phyloP scores from a whole-genome alignment of 192 early-diverging fungal genomes.

The Coemansia sp. region DNA sequence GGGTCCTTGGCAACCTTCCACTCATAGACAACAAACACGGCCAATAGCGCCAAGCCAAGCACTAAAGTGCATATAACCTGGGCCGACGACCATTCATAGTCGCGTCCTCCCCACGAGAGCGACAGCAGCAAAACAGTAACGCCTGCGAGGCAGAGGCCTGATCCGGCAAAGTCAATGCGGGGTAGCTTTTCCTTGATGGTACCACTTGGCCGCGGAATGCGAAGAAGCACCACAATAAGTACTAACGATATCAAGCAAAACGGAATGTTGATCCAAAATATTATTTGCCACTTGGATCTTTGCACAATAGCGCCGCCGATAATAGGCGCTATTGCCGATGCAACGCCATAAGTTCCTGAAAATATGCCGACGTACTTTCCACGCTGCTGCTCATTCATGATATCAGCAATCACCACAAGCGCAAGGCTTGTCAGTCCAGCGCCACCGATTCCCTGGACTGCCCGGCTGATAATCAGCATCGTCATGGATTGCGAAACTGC shows the following conservation, averaged over 20 bases:
- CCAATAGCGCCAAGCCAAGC: conserved; percentile 25
- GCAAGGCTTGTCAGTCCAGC: conserved; percentile 62
- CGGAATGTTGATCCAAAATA: conserved; percentile 82
- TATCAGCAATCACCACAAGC: conserved; percentile 74
- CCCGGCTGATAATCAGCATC: conserved; percentile 67
- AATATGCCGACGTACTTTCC: conserved; percentile 70
- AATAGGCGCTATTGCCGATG: conserved; percentile 68
- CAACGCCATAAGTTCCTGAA: conserved; percentile 57
- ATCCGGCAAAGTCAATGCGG: conserved; percentile 58
- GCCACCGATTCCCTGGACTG: conserved; percentile 72
- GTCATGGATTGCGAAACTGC: conserved; percentile 39
- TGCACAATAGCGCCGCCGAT: conserved; percentile 72
- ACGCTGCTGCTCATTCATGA: conserved; percentile 68
- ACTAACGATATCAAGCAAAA: conserved; percentile 57
- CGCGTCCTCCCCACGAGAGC: conserved; percentile 59
- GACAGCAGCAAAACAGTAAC: conserved; percentile 54
- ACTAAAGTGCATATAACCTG: conserved; percentile 52
- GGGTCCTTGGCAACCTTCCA: conserved; percentile 64
- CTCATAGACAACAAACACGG: conserved; percentile 58
- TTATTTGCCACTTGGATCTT: conserved; percentile 61
- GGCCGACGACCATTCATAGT: conserved; percentile 54
- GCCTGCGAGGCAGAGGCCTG: conserved; percentile 38
- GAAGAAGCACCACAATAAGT: conserved; percentile 62
- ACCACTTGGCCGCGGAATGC: conserved; percentile 56
- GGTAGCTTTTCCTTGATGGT: conserved; percentile 42